These are phyloP conservation scores for Stephanodiscus minutulus DNA, from an alignment of 108 stramenopile genomes.

Conservation along the genomic window DNA sequence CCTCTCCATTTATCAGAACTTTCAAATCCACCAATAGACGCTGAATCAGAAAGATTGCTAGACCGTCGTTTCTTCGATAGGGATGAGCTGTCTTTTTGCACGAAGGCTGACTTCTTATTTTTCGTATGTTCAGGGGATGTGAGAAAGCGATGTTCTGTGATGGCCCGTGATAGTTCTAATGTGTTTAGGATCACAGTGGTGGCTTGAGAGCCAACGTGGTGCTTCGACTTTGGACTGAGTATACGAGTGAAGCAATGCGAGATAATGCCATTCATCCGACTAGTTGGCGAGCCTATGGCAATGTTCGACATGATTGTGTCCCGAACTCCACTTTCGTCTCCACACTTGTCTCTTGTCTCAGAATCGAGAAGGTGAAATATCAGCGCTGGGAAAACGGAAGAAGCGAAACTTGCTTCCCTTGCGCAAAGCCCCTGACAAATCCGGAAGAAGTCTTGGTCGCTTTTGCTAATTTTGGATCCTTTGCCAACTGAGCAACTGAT, in stretches of 20 bases:
- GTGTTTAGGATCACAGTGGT: constrained; percentile 56
- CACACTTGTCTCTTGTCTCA: constrained; percentile 18
- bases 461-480: constrained; percentile 25
- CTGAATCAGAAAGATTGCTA: constrained; percentile 14
- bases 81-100: constrained; percentile 11
- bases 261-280: constrained; percentile 39
- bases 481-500: constrained; percentile 63
- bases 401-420: constrained; percentile 63
- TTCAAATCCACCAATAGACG: not conserved
- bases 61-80: constrained; percentile 22
- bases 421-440: constrained; percentile 56
- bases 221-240: constrained; percentile 18
- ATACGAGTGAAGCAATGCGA: constrained; percentile 48
- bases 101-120: constrained; percentile 11
- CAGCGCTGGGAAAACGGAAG: constrained; percentile 62
- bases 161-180: constrained; percentile 50
- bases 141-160: constrained; percentile 59
- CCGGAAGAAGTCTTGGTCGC: constrained; percentile 51
- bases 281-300: constrained; percentile 45
- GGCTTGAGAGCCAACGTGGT: constrained; percentile 24
- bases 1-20: constrained; percentile 61
- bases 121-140: constrained; percentile 22
- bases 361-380: constrained; percentile 55
- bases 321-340: constrained; percentile 19
- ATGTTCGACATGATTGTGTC: constrained; percentile 35